Evolutionary conservation across 23 red algal species (phyloP).

Genomic region (Agarophyton chilense): DNA sequence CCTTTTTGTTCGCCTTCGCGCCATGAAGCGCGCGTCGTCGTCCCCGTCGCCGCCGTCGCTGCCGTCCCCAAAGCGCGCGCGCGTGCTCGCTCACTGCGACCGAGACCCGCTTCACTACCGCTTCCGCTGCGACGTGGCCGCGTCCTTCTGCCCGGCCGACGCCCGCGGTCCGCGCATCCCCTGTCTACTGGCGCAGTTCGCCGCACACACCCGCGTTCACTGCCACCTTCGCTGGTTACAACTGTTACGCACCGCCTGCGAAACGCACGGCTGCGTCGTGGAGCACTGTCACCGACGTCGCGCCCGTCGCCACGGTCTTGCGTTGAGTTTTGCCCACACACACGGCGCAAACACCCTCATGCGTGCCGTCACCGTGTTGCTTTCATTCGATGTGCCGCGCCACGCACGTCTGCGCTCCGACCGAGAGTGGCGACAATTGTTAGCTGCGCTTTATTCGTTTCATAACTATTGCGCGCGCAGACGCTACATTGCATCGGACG

Average conservation of each 20-base stretch:
- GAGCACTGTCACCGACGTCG: not conserved
- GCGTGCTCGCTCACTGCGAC: no score
- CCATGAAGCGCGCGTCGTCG: no score
- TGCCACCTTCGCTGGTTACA: constrained; percentile 35
- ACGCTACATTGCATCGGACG: constrained; percentile 30
- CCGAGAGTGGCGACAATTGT: constrained; percentile 32
- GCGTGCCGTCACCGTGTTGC: constrained; percentile 41
- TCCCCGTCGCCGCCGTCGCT: no score
- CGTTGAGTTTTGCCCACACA: constrained; percentile 36
- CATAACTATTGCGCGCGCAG: constrained; percentile 34
- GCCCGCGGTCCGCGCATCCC: constrained; percentile 30
- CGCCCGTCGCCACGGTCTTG: no score
- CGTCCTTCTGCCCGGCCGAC: constrained; percentile 25
- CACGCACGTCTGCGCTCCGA: not conserved
- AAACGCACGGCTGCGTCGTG: constrained; percentile 42
- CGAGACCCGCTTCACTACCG: not conserved
- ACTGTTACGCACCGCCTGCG: constrained; percentile 19
- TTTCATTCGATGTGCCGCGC: constrained; percentile 40
- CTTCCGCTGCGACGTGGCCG: not conserved
- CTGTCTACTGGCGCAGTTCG: constrained; percentile 20
- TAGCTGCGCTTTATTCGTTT: constrained; percentile 42
- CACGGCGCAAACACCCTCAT: constrained; percentile 55
- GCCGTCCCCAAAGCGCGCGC: no score
- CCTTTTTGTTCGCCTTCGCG: no score
- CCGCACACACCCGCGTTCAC: not conserved